A percentile compares a stretch with the other conserved stretches of the same genome.
Evolutionary conservation across 257 asterid genomes (phyloP).

Genomic region (Salvia miltiorrhiza): DNA sequence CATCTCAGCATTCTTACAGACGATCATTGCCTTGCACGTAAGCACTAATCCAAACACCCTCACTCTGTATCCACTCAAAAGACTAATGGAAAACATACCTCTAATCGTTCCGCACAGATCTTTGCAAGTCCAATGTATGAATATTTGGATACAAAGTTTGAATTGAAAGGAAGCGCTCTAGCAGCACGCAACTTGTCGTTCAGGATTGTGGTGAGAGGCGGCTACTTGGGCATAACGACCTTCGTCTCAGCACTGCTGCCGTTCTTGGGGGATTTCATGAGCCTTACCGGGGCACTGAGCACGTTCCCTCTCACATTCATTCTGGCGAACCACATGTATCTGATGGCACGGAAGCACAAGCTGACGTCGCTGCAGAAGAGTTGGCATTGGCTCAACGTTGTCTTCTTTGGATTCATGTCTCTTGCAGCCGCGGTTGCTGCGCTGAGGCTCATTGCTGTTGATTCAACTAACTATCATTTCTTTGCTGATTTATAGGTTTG

Average conservation of each 20-base stretch:
- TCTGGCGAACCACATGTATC: constrained; percentile 91
- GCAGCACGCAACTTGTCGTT: constrained; percentile 58
- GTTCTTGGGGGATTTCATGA: constrained; percentile 88
- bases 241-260: constrained; percentile 78
- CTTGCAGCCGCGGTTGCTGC: constrained; percentile 63
- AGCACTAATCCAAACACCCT: not conserved
- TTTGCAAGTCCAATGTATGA: constrained; percentile 95
- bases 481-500: constrained; percentile 63
- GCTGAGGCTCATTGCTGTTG: constrained; percentile 56
- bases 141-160: constrained; percentile 65
- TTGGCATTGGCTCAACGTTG: constrained; percentile 87
- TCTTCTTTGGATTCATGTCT: constrained; percentile 51
- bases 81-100: not conserved
- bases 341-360: constrained; percentile 53
- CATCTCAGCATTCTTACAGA: constrained; percentile 77
- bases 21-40: constrained; percentile 75
- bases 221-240: constrained; percentile 60
- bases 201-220: constrained; percentile 64
- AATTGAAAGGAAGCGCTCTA: constrained; percentile 59
- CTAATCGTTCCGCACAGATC: constrained; percentile 36
- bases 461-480: constrained; percentile 63
- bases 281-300: constrained; percentile 90
- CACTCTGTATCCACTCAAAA: not conserved
- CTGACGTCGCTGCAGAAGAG: constrained; percentile 48
- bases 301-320: constrained; percentile 88